Percentiles rank a stretch among this genome's conserved stretches.
These are phyloP conservation scores for Cladophialophora yegresii DNA, from an alignment of 2,329 filamentous ascomycete species.

Conservation along the genomic window DNA sequence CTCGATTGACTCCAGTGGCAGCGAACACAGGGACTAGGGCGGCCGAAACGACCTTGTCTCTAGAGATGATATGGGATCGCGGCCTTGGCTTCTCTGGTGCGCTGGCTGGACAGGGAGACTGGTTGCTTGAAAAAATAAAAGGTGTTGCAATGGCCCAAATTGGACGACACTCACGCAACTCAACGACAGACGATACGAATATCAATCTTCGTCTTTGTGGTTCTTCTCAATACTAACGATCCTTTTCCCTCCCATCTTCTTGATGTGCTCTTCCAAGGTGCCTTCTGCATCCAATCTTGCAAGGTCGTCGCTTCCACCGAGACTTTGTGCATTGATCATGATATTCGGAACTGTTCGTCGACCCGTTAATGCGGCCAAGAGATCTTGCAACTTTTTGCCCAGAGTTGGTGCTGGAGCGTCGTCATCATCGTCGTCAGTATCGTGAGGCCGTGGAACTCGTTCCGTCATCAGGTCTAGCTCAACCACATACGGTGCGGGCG, in stretches of 20 bases:
- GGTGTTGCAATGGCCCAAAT: neutral
- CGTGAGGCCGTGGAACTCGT: slow-evolving; percentile 26
- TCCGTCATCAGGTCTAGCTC: slow-evolving; percentile 75
- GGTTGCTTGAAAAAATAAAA: neutral
- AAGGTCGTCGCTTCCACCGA: slow-evolving; percentile 88
- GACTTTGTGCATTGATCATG: slow-evolving; percentile 80
- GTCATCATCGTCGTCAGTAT: slow-evolving; percentile 24
- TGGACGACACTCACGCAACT: neutral
- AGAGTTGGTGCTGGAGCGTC: slow-evolving; percentile 51
- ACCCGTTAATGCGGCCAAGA: slow-evolving; percentile 72
- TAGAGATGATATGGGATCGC: neutral
- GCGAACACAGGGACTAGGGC: neutral
- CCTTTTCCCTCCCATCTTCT: slow-evolving; percentile 70
- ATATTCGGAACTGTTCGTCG: slow-evolving; percentile 89
- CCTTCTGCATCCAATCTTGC: slow-evolving; percentile 67
- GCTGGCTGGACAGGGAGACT: neutral
- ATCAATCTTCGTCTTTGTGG: slow-evolving; percentile 3
- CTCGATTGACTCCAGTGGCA: neutral
- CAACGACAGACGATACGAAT: neutral
- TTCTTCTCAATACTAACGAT: slow-evolving; percentile 42
- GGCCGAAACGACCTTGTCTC: neutral
- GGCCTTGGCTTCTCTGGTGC: neutral
- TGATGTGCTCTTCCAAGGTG: slow-evolving; percentile 70
- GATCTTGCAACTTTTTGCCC: slow-evolving; percentile 70
- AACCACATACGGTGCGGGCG: slow-evolving; percentile 80